Evolutionary conservation across 768 basidiomycete species (phyloP).

Genomic region (Phallus indusiatus): DNA sequence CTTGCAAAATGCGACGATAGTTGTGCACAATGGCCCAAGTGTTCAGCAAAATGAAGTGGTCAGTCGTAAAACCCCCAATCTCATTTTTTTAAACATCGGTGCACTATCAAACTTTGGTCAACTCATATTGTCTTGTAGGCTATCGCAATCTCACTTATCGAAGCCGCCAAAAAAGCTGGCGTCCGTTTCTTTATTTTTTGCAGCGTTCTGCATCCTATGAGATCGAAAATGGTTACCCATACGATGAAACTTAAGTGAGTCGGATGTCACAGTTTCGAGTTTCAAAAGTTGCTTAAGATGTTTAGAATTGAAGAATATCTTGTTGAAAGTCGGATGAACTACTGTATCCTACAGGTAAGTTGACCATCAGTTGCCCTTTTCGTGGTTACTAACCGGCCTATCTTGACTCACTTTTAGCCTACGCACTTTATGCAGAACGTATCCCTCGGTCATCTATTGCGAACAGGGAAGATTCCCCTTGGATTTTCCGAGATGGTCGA

Average conservation of each 20-base stretch:
- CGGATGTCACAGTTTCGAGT: neutral
- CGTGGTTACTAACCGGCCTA: neutral
- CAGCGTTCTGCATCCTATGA: constrained; percentile 23
- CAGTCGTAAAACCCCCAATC: no score
- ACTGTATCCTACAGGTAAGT: constrained; percentile 27
- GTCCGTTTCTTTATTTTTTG: constrained; percentile 27
- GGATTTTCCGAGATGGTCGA: constrained; percentile 18
- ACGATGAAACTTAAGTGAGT: constrained; percentile 18
- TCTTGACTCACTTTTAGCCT: neutral
- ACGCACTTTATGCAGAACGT: constrained; percentile 5
- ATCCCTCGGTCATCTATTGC: neutral
- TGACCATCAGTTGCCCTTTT: neutral
- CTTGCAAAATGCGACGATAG: constrained; percentile 17
- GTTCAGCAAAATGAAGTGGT: constrained; percentile 20
- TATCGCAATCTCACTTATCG: constrained; percentile 24
- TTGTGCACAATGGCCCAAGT: constrained; percentile 22
- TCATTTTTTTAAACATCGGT: constrained; percentile 19
- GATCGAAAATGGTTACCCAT: constrained; percentile 23
- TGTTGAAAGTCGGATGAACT: constrained; percentile 26
- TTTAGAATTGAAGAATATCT: constrained; percentile 23
- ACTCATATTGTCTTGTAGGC: constrained; percentile 1
- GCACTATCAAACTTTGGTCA: neutral
- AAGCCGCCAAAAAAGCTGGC: constrained; percentile 23
- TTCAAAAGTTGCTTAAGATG: neutral
- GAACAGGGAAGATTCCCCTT: constrained; percentile 13